Evolutionary conservation across 768 basidiomycete species (phyloP).

Genomic region (Roridomyces roridus): DNA sequence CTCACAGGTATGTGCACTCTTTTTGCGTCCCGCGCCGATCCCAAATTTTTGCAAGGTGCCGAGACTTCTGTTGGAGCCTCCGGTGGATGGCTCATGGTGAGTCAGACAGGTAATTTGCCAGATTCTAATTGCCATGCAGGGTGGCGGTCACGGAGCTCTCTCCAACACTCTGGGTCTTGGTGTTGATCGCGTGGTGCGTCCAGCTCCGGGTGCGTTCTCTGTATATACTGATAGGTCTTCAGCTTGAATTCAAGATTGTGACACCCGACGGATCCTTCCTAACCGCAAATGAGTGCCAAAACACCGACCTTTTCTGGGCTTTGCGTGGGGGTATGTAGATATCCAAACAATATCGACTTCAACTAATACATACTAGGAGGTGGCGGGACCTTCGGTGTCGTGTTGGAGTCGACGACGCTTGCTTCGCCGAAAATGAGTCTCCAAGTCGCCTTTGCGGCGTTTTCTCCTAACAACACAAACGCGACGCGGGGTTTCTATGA

Average conservation of each 20-base stretch:
- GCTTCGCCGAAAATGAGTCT: constrained; percentile 30
- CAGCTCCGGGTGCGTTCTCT: not conserved
- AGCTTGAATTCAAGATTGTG: constrained; percentile 44
- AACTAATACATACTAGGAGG: constrained; percentile 20
- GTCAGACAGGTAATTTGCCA: not conserved
- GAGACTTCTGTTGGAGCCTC: constrained; percentile 27
- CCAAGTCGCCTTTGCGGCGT: constrained; percentile 28
- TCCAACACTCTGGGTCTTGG: constrained; percentile 32
- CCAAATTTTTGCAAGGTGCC: constrained; percentile 13
- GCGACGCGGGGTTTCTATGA: constrained; percentile 30
- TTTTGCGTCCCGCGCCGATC: not conserved
- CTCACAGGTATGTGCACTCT: constrained; percentile 21
- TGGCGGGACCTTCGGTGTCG: constrained; percentile 35
- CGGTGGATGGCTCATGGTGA: constrained; percentile 31
- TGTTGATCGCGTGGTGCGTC: constrained; percentile 30
- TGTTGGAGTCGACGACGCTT: constrained; percentile 28
- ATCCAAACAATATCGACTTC: too few relatives aligned
- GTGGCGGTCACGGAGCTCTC: constrained; percentile 30
- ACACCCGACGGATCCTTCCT: constrained; percentile 42
- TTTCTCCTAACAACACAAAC: constrained; percentile 19
- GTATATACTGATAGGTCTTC: not conserved
- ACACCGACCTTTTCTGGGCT: constrained; percentile 47
- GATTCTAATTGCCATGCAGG: constrained; percentile 20
- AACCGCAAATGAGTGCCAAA: constrained; percentile 41
- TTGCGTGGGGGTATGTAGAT: constrained; percentile 30